Evolutionary conservation across 306 rosid genomes (phyloP).

Genomic region (Sindora glabra): DNA sequence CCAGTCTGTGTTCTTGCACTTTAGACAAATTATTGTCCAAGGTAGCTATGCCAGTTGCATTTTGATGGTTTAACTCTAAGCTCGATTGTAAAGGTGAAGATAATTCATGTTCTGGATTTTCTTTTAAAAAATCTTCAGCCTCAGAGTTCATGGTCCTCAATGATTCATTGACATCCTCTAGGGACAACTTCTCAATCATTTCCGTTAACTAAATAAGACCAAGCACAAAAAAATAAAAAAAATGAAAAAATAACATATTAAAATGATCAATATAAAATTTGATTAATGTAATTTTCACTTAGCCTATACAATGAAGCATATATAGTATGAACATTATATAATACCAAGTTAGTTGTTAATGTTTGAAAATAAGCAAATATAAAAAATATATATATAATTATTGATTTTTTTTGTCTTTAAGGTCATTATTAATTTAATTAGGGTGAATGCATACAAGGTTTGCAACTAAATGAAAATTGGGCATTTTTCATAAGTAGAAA

Average conservation of each 20-base stretch:
- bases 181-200: slow-evolving; percentile 30
- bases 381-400: no score
- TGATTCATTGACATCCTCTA: slow-evolving; percentile 24
- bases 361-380: no score
- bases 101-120: not conserved
- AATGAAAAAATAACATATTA: slow-evolving; percentile 2
- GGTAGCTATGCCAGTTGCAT: slow-evolving; percentile 2
- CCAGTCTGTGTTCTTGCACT: not conserved
- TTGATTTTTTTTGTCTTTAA: no score
- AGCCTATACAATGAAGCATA: not conserved
- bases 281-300: not conserved
- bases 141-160: slow-evolving; percentile 31
- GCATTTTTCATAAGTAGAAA: no score
- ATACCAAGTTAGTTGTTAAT: no score
- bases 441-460: no score
- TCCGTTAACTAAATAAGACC: slow-evolving; percentile 34
- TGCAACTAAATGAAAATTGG: no score
- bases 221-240: no score
- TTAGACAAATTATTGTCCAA: slow-evolving; percentile 12
- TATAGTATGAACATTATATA: no score
- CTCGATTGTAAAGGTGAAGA: slow-evolving; percentile 12
- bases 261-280: not conserved
- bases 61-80: slow-evolving; percentile 16
- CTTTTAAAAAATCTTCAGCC: slow-evolving; percentile 41
- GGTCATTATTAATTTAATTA: no score